Base-by-base conservation (phyloP, 2,329 filamentous ascomycete species). In the Phialemonium atrogriseum region DNA sequence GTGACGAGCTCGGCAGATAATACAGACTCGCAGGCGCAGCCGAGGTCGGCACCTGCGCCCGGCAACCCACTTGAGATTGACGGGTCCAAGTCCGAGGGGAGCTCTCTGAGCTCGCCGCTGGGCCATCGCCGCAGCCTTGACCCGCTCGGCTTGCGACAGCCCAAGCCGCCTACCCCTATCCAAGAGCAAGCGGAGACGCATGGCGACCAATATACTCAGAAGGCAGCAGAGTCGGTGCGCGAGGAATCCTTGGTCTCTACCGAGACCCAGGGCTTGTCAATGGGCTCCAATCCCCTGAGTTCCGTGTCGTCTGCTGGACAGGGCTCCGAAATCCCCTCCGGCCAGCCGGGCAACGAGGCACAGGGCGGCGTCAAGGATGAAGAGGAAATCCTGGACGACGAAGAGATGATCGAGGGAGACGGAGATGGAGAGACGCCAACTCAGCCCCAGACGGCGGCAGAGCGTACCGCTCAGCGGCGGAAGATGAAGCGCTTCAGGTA, bases 401-500 rank as follows among this genome's bases (percentile, higher is more conserved):
- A 78, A 24, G 69, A 73, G 16, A 68, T 70, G 60, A 46, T 66
- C 22, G 71, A 75, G 24, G 62, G 49, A 9, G 62, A 66, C 2
- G 59, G 56, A 12, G 62, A 66, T 2, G 59, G 59, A 19, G 66
- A 68, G 24, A 49, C 24, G 39, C 52, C 51, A n/a, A 49, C 48
- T n/a, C 57, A 55, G 26, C 60, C 64, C 20, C 69, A 68, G 46
- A 74, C 66, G 7, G 66, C 64, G 14, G 73, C 72, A 18, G 75
- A 77, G 50, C 64, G 67, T 35, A 66, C 64, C 21, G 74, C 64
- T 35, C 73, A 66, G 45, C 61, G 70, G 32, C 67, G 70, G 41
- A 81, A 80, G 54, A 80, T 79, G 83, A 89, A 89, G 66, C 70
- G 84, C 36, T 89, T 89, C 52, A 74, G 82, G 80, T 84, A 67